Evolutionary conservation across 2,329 filamentous ascomycete species (phyloP).

Genomic region (Truncatella angustata): DNA sequence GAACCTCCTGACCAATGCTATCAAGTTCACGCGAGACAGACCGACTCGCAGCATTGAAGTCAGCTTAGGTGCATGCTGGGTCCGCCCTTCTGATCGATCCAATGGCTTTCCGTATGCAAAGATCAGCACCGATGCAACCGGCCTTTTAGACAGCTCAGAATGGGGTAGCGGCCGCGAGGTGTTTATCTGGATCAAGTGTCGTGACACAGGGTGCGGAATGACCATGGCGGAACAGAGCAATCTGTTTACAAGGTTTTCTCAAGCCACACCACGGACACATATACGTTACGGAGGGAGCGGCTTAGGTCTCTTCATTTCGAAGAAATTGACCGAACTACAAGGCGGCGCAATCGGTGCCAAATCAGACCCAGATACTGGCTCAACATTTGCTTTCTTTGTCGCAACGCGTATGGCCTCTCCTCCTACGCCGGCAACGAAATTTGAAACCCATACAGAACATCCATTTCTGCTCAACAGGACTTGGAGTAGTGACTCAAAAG

Average conservation of each 20-base stretch:
- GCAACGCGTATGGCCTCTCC: slow-evolving; percentile 49
- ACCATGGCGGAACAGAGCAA: slow-evolving; percentile 63
- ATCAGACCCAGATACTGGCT: slow-evolving; percentile 65
- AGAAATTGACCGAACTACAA: slow-evolving; percentile 72
- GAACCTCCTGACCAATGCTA: slow-evolving; percentile 69
- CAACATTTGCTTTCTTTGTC: slow-evolving; percentile 76
- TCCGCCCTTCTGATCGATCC: slow-evolving; percentile 39
- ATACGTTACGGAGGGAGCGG: slow-evolving; percentile 73
- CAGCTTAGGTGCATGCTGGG: slow-evolving; percentile 59
- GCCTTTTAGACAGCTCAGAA: slow-evolving; percentile 53
- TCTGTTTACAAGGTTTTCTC: slow-evolving; percentile 67
- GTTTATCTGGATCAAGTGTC: slow-evolving; percentile 69
- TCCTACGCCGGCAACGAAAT: slow-evolving; percentile 19
- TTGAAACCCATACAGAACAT: background rate
- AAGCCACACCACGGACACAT: slow-evolving; percentile 66
- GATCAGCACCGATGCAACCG: slow-evolving; percentile 37
- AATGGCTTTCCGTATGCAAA: slow-evolving; percentile 46
- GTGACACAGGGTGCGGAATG: slow-evolving; percentile 68
- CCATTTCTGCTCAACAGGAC: slow-evolving; percentile 27
- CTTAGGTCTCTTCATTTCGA: slow-evolving; percentile 72
- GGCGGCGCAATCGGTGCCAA: slow-evolving; percentile 74
- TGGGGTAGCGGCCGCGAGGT: slow-evolving; percentile 72
- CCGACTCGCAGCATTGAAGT: slow-evolving; percentile 60
- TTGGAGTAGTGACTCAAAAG: slow-evolving; percentile 26
- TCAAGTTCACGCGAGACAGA: slow-evolving; percentile 63